Evolutionary conservation across 2,329 filamentous ascomycete genomes (phyloP).

Genomic region (Aspergillus viridinutans): DNA sequence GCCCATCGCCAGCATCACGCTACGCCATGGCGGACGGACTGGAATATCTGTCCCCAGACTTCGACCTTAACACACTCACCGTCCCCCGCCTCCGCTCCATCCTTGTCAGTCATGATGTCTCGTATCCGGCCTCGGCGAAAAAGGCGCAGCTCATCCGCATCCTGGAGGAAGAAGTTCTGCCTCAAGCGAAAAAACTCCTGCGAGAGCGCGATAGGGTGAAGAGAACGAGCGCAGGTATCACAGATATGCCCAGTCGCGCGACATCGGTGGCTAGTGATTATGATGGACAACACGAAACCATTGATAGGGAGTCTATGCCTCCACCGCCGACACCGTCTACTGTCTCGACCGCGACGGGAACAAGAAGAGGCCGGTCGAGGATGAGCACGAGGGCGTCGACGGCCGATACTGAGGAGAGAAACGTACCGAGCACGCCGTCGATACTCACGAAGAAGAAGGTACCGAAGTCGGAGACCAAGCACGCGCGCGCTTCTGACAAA

Average conservation of each 20-base stretch:
- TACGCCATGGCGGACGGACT: slow-evolving; percentile 53
- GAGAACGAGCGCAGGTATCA: slow-evolving; percentile 82
- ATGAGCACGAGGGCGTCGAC: slow-evolving; percentile 45
- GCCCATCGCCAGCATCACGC: slow-evolving; percentile 3
- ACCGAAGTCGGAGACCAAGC: slow-evolving; percentile 33
- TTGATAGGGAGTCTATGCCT: slow-evolving; percentile 40
- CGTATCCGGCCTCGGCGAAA: slow-evolving; percentile 85
- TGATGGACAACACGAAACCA: slow-evolving; percentile 59
- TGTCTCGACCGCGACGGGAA: slow-evolving; percentile 53
- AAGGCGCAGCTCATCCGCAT: slow-evolving; percentile 83
- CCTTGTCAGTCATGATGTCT: slow-evolving; percentile 79
- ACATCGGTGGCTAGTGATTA: slow-evolving; percentile 56
- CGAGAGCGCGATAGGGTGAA: slow-evolving; percentile 72
- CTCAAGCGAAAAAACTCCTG: slow-evolving; percentile 73
- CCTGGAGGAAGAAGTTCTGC: slow-evolving; percentile 72
- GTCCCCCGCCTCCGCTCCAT: slow-evolving; percentile 87
- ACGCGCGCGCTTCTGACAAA: slow-evolving; percentile 27
- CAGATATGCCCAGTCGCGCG: slow-evolving; percentile 63
- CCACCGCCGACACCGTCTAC: slow-evolving; percentile 48
- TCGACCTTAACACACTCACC: slow-evolving; percentile 78
- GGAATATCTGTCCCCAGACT: slow-evolving; percentile 81
- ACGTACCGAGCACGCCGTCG: slow-evolving; percentile 23
- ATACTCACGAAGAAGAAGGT: slow-evolving; percentile 28
- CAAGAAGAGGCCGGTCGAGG: slow-evolving; percentile 50
- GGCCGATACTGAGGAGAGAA: slow-evolving; percentile 32